phyloP scores from a whole-genome alignment of 192 early-diverging fungal species.

The Podila epigama region DNA sequence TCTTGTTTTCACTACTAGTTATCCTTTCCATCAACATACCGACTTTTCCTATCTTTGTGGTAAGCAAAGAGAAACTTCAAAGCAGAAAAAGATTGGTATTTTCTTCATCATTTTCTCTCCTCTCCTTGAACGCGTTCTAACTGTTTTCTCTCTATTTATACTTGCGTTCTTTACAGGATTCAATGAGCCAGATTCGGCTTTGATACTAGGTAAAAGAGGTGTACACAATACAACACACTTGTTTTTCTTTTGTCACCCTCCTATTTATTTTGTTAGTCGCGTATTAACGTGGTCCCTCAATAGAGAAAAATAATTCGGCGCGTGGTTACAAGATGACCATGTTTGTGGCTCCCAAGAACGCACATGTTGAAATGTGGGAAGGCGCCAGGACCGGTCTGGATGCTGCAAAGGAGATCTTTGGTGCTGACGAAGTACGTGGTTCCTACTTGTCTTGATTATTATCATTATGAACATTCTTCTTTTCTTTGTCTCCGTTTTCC shows the following conservation, averaged over 20 bases:
- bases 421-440: conserved; percentile 80
- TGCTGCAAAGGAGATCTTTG: conserved; percentile 77
- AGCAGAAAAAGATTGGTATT: no score
- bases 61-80: no score
- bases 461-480: not conserved
- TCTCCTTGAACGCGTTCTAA: no score
- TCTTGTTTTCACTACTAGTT: conserved; percentile 52
- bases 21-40: conserved; percentile 93
- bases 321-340: conserved; percentile 83
- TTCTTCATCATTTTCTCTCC: no score
- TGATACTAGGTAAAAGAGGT: conserved; percentile 69
- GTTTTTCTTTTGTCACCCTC: not conserved
- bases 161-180: conserved; percentile 64
- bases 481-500: no score
- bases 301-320: conserved; percentile 59
- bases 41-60: conserved; percentile 86
- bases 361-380: conserved; percentile 88
- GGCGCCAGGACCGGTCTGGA: conserved; percentile 86
- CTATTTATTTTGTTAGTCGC: no score
- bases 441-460: not conserved
- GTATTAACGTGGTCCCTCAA: no score
- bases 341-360: conserved; percentile 85
- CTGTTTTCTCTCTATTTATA: no score
- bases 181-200: conserved; percentile 89
- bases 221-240: not conserved